phyloP scores from a whole-genome alignment of 345 rosid genomes.

The Gossypium arboreum region DNA sequence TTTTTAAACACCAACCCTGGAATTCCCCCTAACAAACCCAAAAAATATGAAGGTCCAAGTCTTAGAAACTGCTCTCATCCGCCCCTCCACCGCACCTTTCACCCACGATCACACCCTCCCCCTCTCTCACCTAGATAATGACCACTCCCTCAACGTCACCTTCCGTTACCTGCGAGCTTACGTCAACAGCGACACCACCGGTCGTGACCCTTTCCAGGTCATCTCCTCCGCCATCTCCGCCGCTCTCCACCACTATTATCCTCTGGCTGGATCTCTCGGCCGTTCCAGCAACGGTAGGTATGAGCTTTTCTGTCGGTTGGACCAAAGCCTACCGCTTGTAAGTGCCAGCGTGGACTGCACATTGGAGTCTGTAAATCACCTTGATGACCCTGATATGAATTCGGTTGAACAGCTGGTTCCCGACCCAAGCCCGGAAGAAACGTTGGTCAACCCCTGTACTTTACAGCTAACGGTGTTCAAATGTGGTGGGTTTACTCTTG shows the following conservation, averaged over 20 bases:
- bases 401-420: constrained; percentile 58
- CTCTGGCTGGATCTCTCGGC: constrained; percentile 51
- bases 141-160: constrained; percentile 55
- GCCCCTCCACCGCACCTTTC: constrained; percentile 47
- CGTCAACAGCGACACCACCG: constrained; percentile 24
- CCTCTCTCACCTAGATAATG: constrained; percentile 72
- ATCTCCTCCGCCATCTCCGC: constrained; percentile 49
- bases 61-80: constrained; percentile 42
- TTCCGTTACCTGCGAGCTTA: constrained; percentile 82
- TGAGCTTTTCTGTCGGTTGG: constrained; percentile 35
- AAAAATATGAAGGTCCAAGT: constrained; percentile 42
- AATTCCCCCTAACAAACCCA: not conserved
- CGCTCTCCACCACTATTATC: constrained; percentile 61
- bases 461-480: constrained; percentile 69
- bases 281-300: constrained; percentile 32
- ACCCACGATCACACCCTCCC: constrained; percentile 43
- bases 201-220: constrained; percentile 32
- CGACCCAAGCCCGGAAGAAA: constrained; percentile 46
- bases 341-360: constrained; percentile 54
- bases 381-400: constrained; percentile 53
- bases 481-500: constrained; percentile 73
- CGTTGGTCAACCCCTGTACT: constrained; percentile 50
- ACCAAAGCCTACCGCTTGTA: constrained; percentile 56
- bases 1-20: not conserved
- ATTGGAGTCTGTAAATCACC: constrained; percentile 44